Evolutionary conservation across 2,329 filamentous ascomycete genomes (phyloP).

Genomic region (Hymenoscyphus linearis): DNA sequence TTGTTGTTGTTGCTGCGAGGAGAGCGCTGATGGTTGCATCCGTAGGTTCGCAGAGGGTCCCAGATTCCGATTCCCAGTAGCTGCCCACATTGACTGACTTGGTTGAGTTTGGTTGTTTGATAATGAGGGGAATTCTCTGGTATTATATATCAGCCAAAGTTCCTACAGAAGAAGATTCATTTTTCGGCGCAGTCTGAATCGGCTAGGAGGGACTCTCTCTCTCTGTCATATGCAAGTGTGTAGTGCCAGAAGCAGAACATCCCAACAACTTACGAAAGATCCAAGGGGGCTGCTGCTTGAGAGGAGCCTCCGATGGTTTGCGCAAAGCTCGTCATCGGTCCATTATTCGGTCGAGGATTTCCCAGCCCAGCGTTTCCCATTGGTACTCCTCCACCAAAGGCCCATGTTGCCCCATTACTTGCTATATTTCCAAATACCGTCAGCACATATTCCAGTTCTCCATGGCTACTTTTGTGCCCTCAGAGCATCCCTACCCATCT

Average conservation of each 20-base stretch:
- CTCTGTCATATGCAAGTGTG: neutral
- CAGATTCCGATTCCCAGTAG: slow-evolving; percentile 26
- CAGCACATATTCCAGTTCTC: slow-evolving; percentile 16
- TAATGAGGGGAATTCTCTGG: slow-evolving; percentile 60
- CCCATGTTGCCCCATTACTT: slow-evolving; percentile 45
- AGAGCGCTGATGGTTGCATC: slow-evolving; percentile 26
- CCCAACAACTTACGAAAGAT: slow-evolving; percentile 55
- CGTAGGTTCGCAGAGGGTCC: slow-evolving; percentile 28
- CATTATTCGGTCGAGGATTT: slow-evolving; percentile 49
- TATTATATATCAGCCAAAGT: slow-evolving; percentile 15
- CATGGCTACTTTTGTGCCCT: neutral
- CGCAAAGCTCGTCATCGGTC: slow-evolving; percentile 58
- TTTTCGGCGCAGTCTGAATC: neutral
- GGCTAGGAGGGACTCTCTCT: neutral
- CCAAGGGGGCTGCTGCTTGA: slow-evolving; percentile 56
- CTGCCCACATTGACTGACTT: slow-evolving; percentile 32
- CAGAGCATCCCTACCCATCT: slow-evolving; percentile 48
- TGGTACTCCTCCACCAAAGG: slow-evolving; percentile 55
- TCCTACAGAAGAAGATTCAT: neutral
- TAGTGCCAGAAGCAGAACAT: neutral
- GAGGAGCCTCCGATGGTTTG: slow-evolving; percentile 57
- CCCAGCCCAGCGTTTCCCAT: slow-evolving; percentile 53
- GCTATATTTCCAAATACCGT: slow-evolving; percentile 29
- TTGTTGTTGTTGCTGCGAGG: slow-evolving; percentile 27
- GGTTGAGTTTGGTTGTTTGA: slow-evolving; percentile 50